Base-by-base conservation (phyloP, 495 filamentous ascomycete species). In the Podospora bellae-mahoneyi region DNA sequence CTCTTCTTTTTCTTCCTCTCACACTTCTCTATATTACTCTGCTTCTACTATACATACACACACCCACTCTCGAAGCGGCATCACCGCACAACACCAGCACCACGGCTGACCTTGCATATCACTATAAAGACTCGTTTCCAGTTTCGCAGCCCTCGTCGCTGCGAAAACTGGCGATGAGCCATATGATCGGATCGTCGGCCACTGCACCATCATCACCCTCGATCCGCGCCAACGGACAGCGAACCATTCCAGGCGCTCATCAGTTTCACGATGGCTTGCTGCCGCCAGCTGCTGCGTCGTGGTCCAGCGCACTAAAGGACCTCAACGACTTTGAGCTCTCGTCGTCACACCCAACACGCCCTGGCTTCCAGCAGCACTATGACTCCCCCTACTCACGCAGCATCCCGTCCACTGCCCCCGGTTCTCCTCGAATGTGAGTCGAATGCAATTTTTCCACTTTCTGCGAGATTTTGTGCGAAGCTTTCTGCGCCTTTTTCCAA, bases 341-440 rank as follows among this genome's bases (percentile, higher is more conserved):
- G 67, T 67, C 55, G 67, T 34, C 19, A 48, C 39, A 48, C 54
- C 15, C 53, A 39, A 58, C 66, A 60, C 62, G 66, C 66, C 56
- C 76, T 69, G 64, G 78, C 53, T 64, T 75, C 68, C 39, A 48
- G 10, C 39, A 48, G 39, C 69, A 70, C 39, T 81, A 80, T 61
- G 79, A 80, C 66, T 81, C 81, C 13, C 82, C 82, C 39, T 83
- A 83, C 66, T 76, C 79, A 13, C 77, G 80, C 66, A 86, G 84
- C 71, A 77, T 83, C 23, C 75, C 82, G 5, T 86, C 84, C 20
- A 86, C 84, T 55, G 84, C 84, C 19, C 84, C 84, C 5, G 76
- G 76, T 2, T 85, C 83, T n/a, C 84, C 84, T 6, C 78, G 83
- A 66, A 81, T 86, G 84, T 86, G 66, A 80, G 78, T 80, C 55